phyloP scores from a whole-genome alignment of 345 rosid genomes.

The Corymbia maculata region DNA sequence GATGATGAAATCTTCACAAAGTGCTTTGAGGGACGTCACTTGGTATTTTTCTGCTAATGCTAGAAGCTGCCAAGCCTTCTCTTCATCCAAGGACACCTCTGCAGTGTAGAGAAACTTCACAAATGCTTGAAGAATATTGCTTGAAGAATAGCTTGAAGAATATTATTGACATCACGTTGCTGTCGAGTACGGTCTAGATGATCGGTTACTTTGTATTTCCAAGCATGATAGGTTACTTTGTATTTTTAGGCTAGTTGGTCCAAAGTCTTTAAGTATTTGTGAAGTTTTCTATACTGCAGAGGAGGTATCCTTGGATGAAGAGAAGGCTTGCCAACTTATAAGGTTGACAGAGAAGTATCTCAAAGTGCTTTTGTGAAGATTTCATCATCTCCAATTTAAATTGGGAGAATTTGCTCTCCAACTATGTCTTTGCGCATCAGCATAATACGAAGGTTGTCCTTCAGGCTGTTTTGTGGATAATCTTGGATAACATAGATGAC shows the following conservation, averaged over 20 bases:
- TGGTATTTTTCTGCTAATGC: constrained; percentile 72
- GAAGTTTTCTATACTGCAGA: constrained; percentile 65
- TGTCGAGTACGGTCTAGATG: too few relatives aligned
- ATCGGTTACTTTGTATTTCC: too few relatives aligned
- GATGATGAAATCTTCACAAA: constrained; percentile 61
- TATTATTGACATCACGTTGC: too few relatives aligned
- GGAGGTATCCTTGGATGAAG: constrained; percentile 71
- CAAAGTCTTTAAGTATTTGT: constrained; percentile 63
- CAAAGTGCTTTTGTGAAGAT: constrained; percentile 57
- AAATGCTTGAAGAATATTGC: constrained; percentile 54
- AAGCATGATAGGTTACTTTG: too few relatives aligned
- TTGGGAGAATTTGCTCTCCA: constrained; percentile 64
- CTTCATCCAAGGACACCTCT: constrained; percentile 48
- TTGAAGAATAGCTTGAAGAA: constrained; percentile 52
- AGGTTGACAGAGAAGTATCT: constrained; percentile 81
- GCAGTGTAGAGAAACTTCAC: constrained; percentile 67
- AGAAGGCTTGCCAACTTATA: constrained; percentile 67
- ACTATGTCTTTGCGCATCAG: constrained; percentile 75
- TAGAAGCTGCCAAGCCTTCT: constrained; percentile 52
- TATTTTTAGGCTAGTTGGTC: constrained; percentile 46
- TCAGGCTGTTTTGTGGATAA: constrained; percentile 50
- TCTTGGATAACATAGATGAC: constrained; percentile 67
- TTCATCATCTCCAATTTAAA: constrained; percentile 61
- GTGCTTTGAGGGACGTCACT: constrained; percentile 62
- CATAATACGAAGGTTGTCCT: constrained; percentile 57